These are phyloP conservation scores for Turritis glabra DNA, from an alignment of 345 rosid species.

Conservation along the genomic window DNA sequence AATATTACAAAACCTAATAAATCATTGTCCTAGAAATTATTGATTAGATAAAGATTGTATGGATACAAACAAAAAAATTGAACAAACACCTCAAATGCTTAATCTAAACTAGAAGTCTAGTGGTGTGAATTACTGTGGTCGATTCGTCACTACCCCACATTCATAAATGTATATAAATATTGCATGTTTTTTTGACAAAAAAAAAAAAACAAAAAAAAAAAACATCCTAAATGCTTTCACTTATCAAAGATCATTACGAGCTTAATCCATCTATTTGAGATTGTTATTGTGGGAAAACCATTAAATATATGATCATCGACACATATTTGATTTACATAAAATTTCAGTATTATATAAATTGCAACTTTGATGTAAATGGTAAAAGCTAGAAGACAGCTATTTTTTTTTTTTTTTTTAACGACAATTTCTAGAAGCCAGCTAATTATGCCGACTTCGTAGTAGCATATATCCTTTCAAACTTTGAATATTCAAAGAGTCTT, in stretches of 20 bases:
- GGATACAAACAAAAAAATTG: neutral
- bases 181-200: neutral
- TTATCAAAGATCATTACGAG: neutral
- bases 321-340: neutral
- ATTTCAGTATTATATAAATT: constrained; percentile 3
- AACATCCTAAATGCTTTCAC: neutral
- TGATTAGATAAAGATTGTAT: neutral
- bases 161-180: neutral
- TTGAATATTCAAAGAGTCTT: constrained; percentile 47
- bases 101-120: neutral
- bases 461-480: constrained; percentile 23
- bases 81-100: neutral
- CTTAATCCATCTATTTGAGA: neutral
- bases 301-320: neutral
- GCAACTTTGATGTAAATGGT: constrained; percentile 6
- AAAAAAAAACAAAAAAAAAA: neutral
- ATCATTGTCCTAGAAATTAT: neutral
- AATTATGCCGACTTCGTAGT: constrained; percentile 24
- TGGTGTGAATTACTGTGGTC: neutral
- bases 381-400: constrained; percentile 27
- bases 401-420: neutral
- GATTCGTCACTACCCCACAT: neutral
- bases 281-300: no score
- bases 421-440: constrained; percentile 35
- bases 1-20: neutral